Conservation (phyloP, 2,329 filamentous ascomycete species). For the Fusarium oxysporum region DNA sequence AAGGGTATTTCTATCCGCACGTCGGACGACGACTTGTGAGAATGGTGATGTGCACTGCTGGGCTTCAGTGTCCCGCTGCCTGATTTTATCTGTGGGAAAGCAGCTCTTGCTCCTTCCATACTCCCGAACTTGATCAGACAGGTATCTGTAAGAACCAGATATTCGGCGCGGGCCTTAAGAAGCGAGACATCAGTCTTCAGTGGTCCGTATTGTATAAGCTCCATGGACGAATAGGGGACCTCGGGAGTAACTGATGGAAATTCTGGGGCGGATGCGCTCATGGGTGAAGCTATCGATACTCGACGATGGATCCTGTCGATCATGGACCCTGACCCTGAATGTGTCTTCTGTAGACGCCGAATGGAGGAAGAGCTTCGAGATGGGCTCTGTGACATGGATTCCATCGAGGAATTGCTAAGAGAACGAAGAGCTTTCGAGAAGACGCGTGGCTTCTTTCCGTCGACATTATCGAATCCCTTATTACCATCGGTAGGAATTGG, state of each 20-base stretch:
- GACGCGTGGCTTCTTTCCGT: slow-evolving; percentile 51
- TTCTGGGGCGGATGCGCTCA: slow-evolving; percentile 48
- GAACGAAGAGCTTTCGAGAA: slow-evolving; percentile 54
- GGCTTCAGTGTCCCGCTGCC: slow-evolving; percentile 38
- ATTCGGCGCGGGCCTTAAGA: slow-evolving; percentile 62
- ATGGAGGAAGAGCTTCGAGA: slow-evolving; percentile 49
- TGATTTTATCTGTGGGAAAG: slow-evolving; percentile 60
- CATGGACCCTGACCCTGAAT: slow-evolving; percentile 55
- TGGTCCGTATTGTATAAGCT: slow-evolving; percentile 58
- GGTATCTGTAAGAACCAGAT: slow-evolving; percentile 64
- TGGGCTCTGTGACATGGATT: slow-evolving; percentile 51
- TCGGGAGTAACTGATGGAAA: slow-evolving; percentile 47
- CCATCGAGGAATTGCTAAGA: slow-evolving; percentile 55
- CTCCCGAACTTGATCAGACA: slow-evolving; percentile 64
- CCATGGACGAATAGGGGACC: slow-evolving; percentile 52
- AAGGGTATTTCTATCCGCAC: slow-evolving; percentile 61
- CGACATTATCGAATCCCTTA: slow-evolving; percentile 41
- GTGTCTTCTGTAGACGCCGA: slow-evolving; percentile 53
- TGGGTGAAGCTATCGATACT: slow-evolving; percentile 53
- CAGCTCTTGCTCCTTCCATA: slow-evolving; percentile 58
- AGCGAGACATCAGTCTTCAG: slow-evolving; percentile 63
- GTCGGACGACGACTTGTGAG: slow-evolving; percentile 51
- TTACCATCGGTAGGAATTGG: slow-evolving; percentile 33
- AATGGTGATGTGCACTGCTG: slow-evolving; percentile 38
- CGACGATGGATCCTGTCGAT: slow-evolving; percentile 56